These are phyloP conservation scores for Drechmeria coniospora DNA, from an alignment of 2,329 filamentous ascomycete species.

Conservation along the genomic window DNA sequence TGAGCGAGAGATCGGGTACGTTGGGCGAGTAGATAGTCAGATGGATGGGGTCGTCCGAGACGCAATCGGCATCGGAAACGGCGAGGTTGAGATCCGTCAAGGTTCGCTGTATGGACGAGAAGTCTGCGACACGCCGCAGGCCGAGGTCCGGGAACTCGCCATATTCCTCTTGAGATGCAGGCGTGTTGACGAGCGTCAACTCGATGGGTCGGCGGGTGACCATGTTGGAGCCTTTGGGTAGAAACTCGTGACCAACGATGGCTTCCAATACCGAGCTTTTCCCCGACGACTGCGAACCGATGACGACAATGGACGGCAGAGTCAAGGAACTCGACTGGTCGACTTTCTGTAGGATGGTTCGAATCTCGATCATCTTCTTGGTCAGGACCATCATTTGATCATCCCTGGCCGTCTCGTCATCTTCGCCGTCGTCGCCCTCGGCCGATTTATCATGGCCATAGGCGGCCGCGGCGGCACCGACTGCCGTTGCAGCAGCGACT, in stretches of 20 bases:
- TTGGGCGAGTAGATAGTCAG: constrained; percentile 90
- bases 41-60: constrained; percentile 93
- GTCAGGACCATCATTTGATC: constrained; percentile 99
- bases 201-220: constrained; percentile 93
- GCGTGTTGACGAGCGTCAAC: constrained; percentile 88
- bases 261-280: constrained; percentile 96
- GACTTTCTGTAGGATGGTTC: constrained; percentile 77
- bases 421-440: constrained; percentile 46
- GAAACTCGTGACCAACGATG: constrained; percentile 92
- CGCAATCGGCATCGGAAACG: constrained; percentile 79
- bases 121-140: constrained; percentile 80
- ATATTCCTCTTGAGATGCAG: constrained; percentile 73
- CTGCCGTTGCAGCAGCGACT: constrained; percentile 44
- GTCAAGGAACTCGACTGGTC: constrained; percentile 82
- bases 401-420: constrained; percentile 59
- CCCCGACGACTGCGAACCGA: constrained; percentile 93
- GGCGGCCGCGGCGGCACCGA: constrained; percentile 57
- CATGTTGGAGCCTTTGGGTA: constrained; percentile 98
- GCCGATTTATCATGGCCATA: constrained; percentile 60
- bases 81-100: constrained; percentile 89
- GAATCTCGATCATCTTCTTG: constrained; percentile 98
- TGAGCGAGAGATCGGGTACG: constrained; percentile 87
- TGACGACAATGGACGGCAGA: constrained; percentile 94
- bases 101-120: constrained; percentile 80
- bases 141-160: constrained; percentile 92